Evolutionary conservation across 805 yeast genomes (phyloP).

Genomic region (Tetrapisispora namnaoensis): DNA sequence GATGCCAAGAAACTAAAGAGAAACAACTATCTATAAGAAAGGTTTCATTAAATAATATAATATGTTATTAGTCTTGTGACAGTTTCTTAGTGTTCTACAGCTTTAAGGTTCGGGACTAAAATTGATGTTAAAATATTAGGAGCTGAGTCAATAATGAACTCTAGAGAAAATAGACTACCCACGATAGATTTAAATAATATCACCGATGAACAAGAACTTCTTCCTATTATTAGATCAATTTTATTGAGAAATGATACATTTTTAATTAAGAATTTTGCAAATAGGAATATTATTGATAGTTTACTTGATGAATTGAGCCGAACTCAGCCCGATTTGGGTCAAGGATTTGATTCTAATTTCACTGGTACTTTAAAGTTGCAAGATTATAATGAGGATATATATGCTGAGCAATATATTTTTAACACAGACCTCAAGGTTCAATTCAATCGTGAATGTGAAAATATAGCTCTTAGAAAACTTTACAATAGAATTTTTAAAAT

Average conservation of each 20-base stretch:
- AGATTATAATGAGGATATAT: conserved; percentile 2
- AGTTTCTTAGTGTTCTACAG: too few species aligned
- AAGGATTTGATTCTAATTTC: conserved; percentile 23
- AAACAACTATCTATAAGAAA: too few species aligned
- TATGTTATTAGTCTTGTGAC: too few species aligned
- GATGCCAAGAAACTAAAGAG: too few species aligned
- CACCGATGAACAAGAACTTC: conserved; percentile 17
- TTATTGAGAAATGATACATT: conserved; percentile 19
- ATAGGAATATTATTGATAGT: conserved; percentile 12
- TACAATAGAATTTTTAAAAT: conserved; percentile 16
- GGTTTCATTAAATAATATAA: too few species aligned
- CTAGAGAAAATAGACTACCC: conserved; percentile 7
- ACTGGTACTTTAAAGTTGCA: conserved; percentile 14
- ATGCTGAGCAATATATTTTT: conserved; percentile 22
- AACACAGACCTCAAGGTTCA: conserved; percentile 12
- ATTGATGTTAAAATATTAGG: too few species aligned
- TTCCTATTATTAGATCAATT: conserved; percentile 17
- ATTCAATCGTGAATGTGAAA: conserved; percentile 12
- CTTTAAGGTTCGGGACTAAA: too few species aligned
- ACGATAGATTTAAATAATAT: conserved; percentile 21
- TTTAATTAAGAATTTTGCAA: conserved; percentile 25
- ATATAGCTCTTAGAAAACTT: conserved; percentile 9
- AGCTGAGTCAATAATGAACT: neutral
- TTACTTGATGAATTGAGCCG: conserved; percentile 6
- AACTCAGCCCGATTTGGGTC: conserved; percentile 7